Conservation (phyloP, 1,284 basidiomycete species). For the Exobasidium rhododendri region DNA sequence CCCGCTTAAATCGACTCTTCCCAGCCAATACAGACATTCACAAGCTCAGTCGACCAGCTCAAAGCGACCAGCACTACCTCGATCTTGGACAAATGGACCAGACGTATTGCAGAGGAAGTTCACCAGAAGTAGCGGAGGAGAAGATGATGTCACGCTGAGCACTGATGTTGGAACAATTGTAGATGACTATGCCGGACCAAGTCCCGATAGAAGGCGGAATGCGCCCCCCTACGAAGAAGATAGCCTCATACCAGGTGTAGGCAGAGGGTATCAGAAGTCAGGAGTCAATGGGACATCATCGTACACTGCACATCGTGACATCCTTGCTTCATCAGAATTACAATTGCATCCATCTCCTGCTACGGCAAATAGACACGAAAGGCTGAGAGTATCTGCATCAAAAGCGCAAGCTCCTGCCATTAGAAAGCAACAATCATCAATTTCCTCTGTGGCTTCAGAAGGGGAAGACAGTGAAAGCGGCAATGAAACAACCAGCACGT, state of each 20-base stretch:
- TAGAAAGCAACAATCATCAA: conserved; percentile 11
- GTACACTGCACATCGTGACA: conserved; percentile 19
- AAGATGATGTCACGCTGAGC: conserved; percentile 10
- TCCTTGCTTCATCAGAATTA: conserved; percentile 16
- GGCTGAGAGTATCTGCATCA: conserved; percentile 20
- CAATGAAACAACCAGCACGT: conserved; percentile 10
- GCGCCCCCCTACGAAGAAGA: conserved; percentile 17
- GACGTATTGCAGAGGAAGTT: neutral
- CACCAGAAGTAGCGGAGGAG: neutral
- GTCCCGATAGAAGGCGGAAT: neutral
- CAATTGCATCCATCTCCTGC: conserved; percentile 23
- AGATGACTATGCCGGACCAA: neutral
- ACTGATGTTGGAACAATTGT: conserved; percentile 5
- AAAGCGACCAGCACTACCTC: neutral
- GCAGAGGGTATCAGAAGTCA: conserved; percentile 23
- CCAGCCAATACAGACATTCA: neutral
- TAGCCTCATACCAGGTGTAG: conserved; percentile 36
- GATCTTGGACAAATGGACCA: neutral
- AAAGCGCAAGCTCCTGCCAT: neutral
- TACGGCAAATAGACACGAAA: conserved; percentile 24
- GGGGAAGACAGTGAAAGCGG: conserved; percentile 31
- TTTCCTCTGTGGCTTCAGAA: neutral
- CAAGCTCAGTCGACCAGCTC: neutral
- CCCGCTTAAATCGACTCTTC: conserved; percentile 6
- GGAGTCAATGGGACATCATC: conserved; percentile 2